Base-by-base conservation (phyloP, 2,329 filamentous ascomycete species). In the Aspergillus latus region DNA sequence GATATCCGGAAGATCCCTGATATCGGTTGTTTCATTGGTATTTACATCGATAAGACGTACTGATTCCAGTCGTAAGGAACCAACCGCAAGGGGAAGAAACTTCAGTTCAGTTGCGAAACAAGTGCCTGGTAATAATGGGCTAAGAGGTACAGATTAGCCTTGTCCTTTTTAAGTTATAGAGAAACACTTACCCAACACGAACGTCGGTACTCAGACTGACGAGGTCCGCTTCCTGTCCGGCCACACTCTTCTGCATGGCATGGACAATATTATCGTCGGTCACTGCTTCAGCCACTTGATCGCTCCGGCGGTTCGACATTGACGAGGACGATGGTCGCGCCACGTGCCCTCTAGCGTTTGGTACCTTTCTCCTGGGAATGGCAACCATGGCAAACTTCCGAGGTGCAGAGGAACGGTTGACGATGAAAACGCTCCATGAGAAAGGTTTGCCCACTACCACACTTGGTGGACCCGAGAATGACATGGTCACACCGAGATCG, bases 201-300 rank as follows among this genome's bases (percentile, higher is more conserved):
- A 85, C 73, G 64, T 86, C 83, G 0, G 83, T 80, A 45, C 80
- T 85, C 56, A 86, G 66, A 60, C 80, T 81, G 37, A 85, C 72
- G 37, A 86, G 66, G 43, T 84, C 78, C 3, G 78, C 78, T 52
- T 79, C 75, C 50, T 83, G 78, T 3, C 74, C 74, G 11, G 72
- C 72, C 11, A 76, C 74, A 55, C 74, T 78, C 66, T 78, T 80
- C 61, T 83, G 81, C 68, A 80, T 80, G 7, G 79, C 80, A 67
- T 83, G 82, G 4, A 84, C 71, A 28, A 81, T 72, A 52, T 82
- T 82, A 47, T 84, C 81, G 57, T 85, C 82, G 2, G 80, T 74
- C n/a, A 84, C 77, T 0, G 82, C 80, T 54, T 78, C 76, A 5
- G 80, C 80, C 9, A 83, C 69, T 21, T 70, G 63, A 32, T 69